These are phyloP conservation scores for Rugonectria rugulosa DNA, from an alignment of 2,329 filamentous ascomycete genomes.

Conservation along the genomic window DNA sequence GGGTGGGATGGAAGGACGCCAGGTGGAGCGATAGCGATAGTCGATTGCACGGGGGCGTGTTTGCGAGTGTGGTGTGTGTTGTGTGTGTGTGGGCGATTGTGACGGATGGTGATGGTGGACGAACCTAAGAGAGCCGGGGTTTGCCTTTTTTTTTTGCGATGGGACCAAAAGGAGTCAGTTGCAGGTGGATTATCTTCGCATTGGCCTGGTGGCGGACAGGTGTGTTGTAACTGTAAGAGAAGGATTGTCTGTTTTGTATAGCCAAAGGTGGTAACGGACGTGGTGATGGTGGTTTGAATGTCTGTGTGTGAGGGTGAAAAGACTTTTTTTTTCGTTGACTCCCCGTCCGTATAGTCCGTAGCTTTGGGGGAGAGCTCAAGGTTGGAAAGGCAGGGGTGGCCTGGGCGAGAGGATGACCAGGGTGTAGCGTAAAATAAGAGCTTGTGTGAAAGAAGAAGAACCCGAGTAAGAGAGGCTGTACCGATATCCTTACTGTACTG, in stretches of 20 bases:
- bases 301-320: constrained; percentile 1
- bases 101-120: constrained; percentile 2
- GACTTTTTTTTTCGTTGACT: neutral
- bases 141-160: constrained; percentile 13
- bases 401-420: neutral
- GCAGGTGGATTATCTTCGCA: constrained; percentile 1
- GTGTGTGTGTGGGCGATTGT: too few species aligned
- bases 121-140: constrained; percentile 18
- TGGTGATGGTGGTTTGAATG: neutral
- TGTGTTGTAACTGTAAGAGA: neutral
- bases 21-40: constrained; percentile 23
- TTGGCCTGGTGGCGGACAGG: neutral
- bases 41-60: constrained; percentile 11
- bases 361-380: neutral
- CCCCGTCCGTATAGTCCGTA: neutral
- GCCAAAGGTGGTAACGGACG: constrained; percentile 5
- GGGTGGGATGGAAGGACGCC: constrained; percentile 17
- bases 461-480: constrained; percentile 4
- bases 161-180: constrained; percentile 8
- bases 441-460: neutral
- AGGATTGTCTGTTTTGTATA: constrained; percentile 1
- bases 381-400: neutral
- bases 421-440: neutral
- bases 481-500: too few species aligned
- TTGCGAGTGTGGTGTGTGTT: neutral